Evolutionary conservation across 225 moss, liverwort and hornwort species (phyloP), one percentile per base, ranked within the genome.

Genomic region (Bryum argenteum): DNA sequence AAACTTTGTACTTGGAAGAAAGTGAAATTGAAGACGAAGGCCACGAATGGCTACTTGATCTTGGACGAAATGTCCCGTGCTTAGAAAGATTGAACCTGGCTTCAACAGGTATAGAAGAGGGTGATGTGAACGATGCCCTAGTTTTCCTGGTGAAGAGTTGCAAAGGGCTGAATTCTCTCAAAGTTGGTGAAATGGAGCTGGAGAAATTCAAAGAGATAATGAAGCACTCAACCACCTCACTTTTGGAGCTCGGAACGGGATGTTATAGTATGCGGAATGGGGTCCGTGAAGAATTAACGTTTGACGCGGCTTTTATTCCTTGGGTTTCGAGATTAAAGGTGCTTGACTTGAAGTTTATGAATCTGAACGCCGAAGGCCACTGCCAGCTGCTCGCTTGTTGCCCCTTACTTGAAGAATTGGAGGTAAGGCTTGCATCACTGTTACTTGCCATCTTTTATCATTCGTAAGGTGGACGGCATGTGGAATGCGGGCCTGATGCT

Each of bases 111-210:
- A 68, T 88, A 61, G 85, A 83, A 18, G 81, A 89, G 66, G 73
- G 86, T 20, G 61, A 70, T 63, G 78, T 87, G 5, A 43, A 69
- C 11, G 83, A 85, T 21, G 82, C 71, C 33, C 64, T 93, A 59
- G 79, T 86, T 23, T 45, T 39, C 21, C 58, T 93, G 28, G 80
- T 80, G 39, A 79, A 73, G 73, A 87, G 83, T 43, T 93, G 92
- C 78, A 81, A 64, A 73, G 63, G 83, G 9, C 28, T 93, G 42
- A 82, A 67, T 48, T 80, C 83, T 33, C 83, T 93, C 8, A 93
- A 93, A 83, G 86, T 93, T 20, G 78, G 78, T 68, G 88, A 92
- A 70, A 80, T 93, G 44, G 88, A 90, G 64, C 64, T 88, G 48
- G 65, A 80, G 58, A 79, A 81, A 5, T 81, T 89, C 78, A 78